phyloP scores from a whole-genome alignment of 2,329 filamentous ascomycete genomes.

The Epichloe gansuensis region DNA sequence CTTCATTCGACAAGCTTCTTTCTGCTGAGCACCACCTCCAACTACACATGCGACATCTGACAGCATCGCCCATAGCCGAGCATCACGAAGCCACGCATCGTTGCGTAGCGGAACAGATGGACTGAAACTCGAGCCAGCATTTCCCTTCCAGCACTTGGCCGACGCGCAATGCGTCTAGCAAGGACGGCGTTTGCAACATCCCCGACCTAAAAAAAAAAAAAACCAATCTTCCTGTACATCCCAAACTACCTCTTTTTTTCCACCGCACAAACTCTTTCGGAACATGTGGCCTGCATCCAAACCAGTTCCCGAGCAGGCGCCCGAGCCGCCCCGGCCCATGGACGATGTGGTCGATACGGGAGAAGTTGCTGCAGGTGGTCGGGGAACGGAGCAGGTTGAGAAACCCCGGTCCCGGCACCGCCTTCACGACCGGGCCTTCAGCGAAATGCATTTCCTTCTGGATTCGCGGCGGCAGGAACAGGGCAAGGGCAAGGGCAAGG shows the following conservation, averaged over 20 bases:
- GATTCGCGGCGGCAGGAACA: constrained; percentile 8
- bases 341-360: constrained; percentile 32
- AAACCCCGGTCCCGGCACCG: constrained; percentile 15
- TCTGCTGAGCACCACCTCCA: neutral
- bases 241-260: neutral
- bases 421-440: constrained; percentile 10
- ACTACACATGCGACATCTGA: constrained; percentile 1
- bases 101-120: neutral
- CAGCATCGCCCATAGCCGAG: neutral
- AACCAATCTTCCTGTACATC: neutral
- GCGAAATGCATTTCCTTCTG: constrained; percentile 16
- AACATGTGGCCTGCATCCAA: constrained; percentile 25
- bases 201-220: neutral
- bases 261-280: constrained; percentile 10
- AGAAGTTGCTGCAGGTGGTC: constrained; percentile 18
- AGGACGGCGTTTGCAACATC: constrained; percentile 2
- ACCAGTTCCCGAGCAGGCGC: neutral
- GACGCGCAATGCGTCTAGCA: constrained; percentile 9
- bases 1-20: neutral
- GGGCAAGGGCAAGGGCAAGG: constrained; percentile 11
- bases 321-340: constrained; percentile 11
- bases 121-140: neutral
- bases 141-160: neutral
- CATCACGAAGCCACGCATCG: neutral
- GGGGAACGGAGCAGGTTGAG: constrained; percentile 24